Conservation (phyloP, 2,329 filamentous ascomycete genomes). For the Phialophora tarda region DNA sequence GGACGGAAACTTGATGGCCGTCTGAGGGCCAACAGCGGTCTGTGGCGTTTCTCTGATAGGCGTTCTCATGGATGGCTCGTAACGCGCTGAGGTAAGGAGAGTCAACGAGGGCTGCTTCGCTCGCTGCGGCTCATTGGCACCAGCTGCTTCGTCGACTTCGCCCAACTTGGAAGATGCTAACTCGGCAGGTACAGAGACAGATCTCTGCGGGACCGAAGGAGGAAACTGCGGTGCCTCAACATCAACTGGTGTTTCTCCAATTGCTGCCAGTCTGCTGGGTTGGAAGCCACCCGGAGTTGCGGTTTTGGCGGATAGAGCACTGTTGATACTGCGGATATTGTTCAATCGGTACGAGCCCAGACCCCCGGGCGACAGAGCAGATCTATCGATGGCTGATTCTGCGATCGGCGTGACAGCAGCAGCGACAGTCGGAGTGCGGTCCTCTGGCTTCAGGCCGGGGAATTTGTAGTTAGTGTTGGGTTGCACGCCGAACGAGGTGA, state of each 20-base stretch:
- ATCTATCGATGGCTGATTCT: conserved; percentile 69
- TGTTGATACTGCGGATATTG: conserved; percentile 71
- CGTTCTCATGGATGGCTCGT: conserved; percentile 49
- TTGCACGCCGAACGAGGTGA: conserved; percentile 76
- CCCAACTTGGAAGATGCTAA: conserved; percentile 18
- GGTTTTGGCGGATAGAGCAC: conserved; percentile 70
- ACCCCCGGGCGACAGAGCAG: conserved; percentile 69
- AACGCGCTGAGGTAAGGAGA: conserved; percentile 53
- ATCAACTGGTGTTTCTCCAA: conserved; percentile 70
- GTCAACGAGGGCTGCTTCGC: conserved; percentile 46
- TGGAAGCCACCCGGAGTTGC: conserved; percentile 65
- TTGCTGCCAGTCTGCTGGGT: conserved; percentile 69
- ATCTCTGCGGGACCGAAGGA: conserved; percentile 47
- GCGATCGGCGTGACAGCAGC: conserved; percentile 87
- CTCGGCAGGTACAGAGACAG: conserved; percentile 41
- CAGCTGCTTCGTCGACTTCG: conserved; percentile 43
- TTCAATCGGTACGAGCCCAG: conserved; percentile 62
- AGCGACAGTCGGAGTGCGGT: conserved; percentile 73
- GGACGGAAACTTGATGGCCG: conserved; percentile 61
- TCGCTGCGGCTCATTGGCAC: conserved; percentile 43
- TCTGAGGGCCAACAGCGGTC: conserved; percentile 69
- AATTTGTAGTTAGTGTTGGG: conserved; percentile 65
- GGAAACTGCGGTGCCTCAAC: conserved; percentile 48
- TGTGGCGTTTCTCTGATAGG: conserved; percentile 56
- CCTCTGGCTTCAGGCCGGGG: conserved; percentile 60